phyloP scores from a whole-genome alignment of 345 rosid genomes.

The Chamaenerion angustifolium region DNA sequence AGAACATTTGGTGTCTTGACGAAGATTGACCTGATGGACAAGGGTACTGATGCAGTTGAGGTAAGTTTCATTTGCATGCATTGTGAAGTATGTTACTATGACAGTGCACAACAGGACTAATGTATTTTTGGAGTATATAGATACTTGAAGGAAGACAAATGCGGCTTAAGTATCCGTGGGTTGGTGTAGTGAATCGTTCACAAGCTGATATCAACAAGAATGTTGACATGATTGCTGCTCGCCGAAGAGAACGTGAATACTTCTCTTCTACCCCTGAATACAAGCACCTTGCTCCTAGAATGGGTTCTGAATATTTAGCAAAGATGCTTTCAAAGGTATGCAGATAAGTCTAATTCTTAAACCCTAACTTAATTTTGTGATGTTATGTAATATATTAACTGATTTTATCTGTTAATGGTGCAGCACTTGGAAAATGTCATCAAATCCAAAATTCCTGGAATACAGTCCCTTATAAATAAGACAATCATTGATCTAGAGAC shows the following conservation, averaged over 20 bases:
- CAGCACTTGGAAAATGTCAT: slow-evolving; percentile 99
- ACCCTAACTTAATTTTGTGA: background rate
- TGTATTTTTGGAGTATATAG: slow-evolving; percentile 23
- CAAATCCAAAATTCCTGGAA: slow-evolving; percentile 89
- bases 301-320: slow-evolving; percentile 98
- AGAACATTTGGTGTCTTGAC: slow-evolving; percentile 97
- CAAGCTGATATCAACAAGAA: slow-evolving; percentile 98
- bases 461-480: slow-evolving; percentile 91
- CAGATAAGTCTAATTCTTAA: background rate
- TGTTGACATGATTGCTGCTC: slow-evolving; percentile 97
- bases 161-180: slow-evolving; percentile 89
- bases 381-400: background rate
- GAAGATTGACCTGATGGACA: slow-evolving; percentile 98
- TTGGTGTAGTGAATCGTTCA: slow-evolving; percentile 97
- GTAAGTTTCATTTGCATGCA: slow-evolving; percentile 34
- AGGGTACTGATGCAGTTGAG: slow-evolving; percentile 96
- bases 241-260: slow-evolving; percentile 91
- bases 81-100: too few relatives aligned
- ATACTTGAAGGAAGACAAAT: slow-evolving; percentile 85
- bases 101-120: background rate
- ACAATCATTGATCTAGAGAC: slow-evolving; percentile 73
- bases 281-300: slow-evolving; percentile 87
- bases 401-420: slow-evolving; percentile 4
- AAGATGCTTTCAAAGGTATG: slow-evolving; percentile 88
- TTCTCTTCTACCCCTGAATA: slow-evolving; percentile 76